Base-by-base conservation (phyloP, 306 rosid species). In the Abrus pulchellus region DNA sequence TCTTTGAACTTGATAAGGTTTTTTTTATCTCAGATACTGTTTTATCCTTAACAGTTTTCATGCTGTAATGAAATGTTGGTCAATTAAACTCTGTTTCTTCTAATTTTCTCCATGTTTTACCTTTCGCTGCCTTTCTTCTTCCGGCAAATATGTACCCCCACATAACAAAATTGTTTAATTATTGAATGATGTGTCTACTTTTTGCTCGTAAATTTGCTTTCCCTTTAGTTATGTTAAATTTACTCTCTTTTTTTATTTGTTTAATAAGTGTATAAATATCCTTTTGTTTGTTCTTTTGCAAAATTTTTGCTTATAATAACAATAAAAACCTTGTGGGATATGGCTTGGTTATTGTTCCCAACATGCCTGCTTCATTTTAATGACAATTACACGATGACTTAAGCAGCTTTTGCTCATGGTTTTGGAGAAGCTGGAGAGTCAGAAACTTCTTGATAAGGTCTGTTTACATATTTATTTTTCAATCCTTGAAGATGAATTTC, bases 381-480 rank as follows among this genome's bases (percentile, higher is more conserved):
- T 67, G 76, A 86, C 75, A 70, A 10, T 76, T 74, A 9, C 78
- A 43, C 88, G 83, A 28, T 90, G 80, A 78, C 85, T 80, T 83
- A 60, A 52, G 63, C 98, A 95, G 99, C 80, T 91, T 81, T 78
- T 93, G 65, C 77, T 45, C 63, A 70, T 73, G 65, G 76, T 90
- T 80, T 88, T 95, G 20, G 73, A 49, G 84, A 86, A 87, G 63
- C 79, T 74, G 1, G 49, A 49, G 72, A 85, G 75, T 65, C 80
- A 78, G 68, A 87, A 83, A 55, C 80, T 54, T 53, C 61, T 75
- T 72, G 84, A 87, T 3, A 88, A 88, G 97, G 99, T 95, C 36
- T 73, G 81, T 70, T 67, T 76, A 49, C 43, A 14, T 75, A 38
- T 84, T 85, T 72, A 40, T 30, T 71, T 82, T 56, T 48, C 47